Base-by-base conservation (phyloP, 202 grass and related monocot genomes). In the Sporobolus alterniflorus region DNA sequence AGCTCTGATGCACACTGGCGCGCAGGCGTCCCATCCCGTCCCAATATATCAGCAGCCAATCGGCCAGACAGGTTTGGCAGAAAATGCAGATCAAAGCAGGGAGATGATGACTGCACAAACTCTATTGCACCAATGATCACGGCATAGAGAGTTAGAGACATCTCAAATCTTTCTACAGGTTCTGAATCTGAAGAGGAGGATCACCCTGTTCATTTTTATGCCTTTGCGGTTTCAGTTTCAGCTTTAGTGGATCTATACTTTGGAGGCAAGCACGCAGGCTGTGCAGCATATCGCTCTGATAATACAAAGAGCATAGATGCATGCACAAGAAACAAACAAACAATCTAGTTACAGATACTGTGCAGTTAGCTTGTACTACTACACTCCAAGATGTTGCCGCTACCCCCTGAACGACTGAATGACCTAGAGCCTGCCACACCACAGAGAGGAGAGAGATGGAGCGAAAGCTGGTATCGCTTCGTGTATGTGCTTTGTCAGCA, bases 341-440 rank as follows among this genome's bases (percentile, higher is more conserved):
- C 81, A 75, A 83, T 88, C 73, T 88, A 78, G 86, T 88, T 84
- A 74, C 59, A 49, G 80, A 83, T 50, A 79, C 80, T 74, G 67
- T 78, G 73, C 70, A 18, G 55, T n/a, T 69, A 59, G 34, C 56
- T 48, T 67, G 48, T 83, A 71, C 33, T 43, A 24, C n/a, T 57
- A 3, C 69, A 1, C 52, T 42, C 47, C 44, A 73, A 77, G 85
- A 67, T 72, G 79, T 47, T 83, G 73, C 74, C 50, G 9, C 70
- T 29, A 5, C n/a, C n/a, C n/a, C 57, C 57, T 61, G 60, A 63
- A 63, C 30, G 57, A 61, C 28, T 81, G 69, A 86, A 67, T 69
- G 69, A 50, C 59, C 47, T 76, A 88, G 73, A 64, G 78, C 17
- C 43, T 74, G 46, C 24, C 48, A 56, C 36, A 60, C 47, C 28